These are phyloP conservation scores for Metschnikowia amazonensis DNA, from an alignment of 805 yeast species.

Conservation along the genomic window DNA sequence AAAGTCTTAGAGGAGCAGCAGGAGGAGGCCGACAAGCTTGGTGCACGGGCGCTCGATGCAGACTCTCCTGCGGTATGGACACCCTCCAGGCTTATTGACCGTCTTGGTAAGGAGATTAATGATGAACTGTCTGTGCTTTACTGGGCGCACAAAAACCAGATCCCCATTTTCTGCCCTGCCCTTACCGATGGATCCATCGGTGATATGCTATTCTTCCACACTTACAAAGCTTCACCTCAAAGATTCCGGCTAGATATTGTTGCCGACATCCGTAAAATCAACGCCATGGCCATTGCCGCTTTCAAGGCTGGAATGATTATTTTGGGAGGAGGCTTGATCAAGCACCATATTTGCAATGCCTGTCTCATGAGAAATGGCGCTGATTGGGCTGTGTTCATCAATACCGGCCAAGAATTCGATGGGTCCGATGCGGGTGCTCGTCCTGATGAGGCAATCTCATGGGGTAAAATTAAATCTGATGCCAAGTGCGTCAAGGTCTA, in stretches of 20 bases:
- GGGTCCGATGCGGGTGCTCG: slow-evolving; percentile 99
- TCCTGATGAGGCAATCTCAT: slow-evolving; percentile 97
- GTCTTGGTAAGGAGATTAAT: slow-evolving; percentile 92
- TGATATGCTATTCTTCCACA: slow-evolving; percentile 98
- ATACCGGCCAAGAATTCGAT: slow-evolving; percentile 98
- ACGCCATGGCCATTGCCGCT: slow-evolving; percentile 94
- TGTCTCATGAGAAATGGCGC: slow-evolving; percentile 99
- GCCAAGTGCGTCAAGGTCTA: slow-evolving; percentile 89
- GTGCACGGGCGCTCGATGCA: slow-evolving; percentile 57
- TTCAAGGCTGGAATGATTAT: slow-evolving; percentile 92
- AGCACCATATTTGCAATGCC: slow-evolving; percentile 97
- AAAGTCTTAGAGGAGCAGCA: slow-evolving; percentile 87
- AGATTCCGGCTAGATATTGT: slow-evolving; percentile 90
- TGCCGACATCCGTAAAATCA: slow-evolving; percentile 86
- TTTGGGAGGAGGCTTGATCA: slow-evolving; percentile 93
- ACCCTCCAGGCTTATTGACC: slow-evolving; percentile 86
- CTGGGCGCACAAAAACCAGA: slow-evolving; percentile 97
- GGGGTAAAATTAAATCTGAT: slow-evolving; percentile 98
- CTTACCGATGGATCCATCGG: slow-evolving; percentile 98
- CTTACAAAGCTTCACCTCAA: slow-evolving; percentile 89
- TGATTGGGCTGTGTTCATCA: slow-evolving; percentile 93
- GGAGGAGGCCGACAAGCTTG: slow-evolving; percentile 48
- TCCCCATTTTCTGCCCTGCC: slow-evolving; percentile 97
- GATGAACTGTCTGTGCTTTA: slow-evolving; percentile 90
- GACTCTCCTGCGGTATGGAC: slow-evolving; percentile 77